Percentiles rank a stretch among this genome's conserved stretches.
These are phyloP conservation scores for Bathelium albidoporum DNA, from an alignment of 495 filamentous ascomycete species.

Conservation along the genomic window DNA sequence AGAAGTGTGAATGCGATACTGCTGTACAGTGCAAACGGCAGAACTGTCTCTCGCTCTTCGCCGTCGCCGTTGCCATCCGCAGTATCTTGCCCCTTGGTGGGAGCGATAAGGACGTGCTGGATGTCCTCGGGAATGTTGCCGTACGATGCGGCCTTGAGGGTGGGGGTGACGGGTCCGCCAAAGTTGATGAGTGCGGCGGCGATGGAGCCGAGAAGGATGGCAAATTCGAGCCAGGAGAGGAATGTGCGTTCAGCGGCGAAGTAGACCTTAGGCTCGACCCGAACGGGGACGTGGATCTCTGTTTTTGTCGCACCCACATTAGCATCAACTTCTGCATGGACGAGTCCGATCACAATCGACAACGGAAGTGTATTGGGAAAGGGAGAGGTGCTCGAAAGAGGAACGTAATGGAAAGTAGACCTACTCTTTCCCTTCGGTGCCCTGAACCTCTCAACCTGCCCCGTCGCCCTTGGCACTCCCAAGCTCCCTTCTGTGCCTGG, in stretches of 20 bases:
- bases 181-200: conserved; percentile 91
- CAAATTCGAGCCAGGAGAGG: conserved; percentile 94
- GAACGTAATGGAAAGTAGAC: conserved; percentile 14
- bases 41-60: not conserved
- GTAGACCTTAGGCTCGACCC: conserved; percentile 95
- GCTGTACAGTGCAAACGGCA: not conserved
- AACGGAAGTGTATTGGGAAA: not conserved
- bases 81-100: not conserved
- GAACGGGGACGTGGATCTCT: conserved; percentile 84
- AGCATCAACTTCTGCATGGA: too few species aligned
- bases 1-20: conserved; percentile 64
- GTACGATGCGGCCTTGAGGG: conserved; percentile 30
- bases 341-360: too few species aligned
- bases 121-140: not conserved
- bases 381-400: not conserved
- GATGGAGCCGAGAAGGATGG: conserved; percentile 85
- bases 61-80: not conserved
- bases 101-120: not conserved
- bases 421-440: conserved; percentile 80
- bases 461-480: conserved; percentile 34
- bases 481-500: conserved; percentile 42
- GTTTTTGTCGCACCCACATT: too few species aligned
- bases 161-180: conserved; percentile 44
- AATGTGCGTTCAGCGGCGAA: conserved; percentile 95
- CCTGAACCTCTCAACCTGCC: conserved; percentile 56